Evolutionary conservation across 352 stramenopile species (phyloP), one percentile per base, ranked within the genome.

Genomic region (Globisporangium mamillatum): DNA sequence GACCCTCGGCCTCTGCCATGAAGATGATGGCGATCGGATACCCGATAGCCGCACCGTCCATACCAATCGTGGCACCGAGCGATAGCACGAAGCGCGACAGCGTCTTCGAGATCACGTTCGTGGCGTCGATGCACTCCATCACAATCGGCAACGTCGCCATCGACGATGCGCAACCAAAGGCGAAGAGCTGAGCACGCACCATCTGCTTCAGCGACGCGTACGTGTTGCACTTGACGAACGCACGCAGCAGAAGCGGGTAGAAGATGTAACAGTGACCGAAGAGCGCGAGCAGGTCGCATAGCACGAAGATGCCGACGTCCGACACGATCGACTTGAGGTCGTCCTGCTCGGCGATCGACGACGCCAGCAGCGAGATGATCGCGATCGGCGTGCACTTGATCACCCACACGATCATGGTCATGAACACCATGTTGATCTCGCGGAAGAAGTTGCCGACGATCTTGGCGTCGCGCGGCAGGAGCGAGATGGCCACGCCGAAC

Each of bases 151-250:
- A 71, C 25, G 25, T 29, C 25, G 25, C 25, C 25, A 29, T 29
- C 1, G 25, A 29, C 25, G 25, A 29, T 2, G 25, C 25, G 25
- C 25, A 29, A 29, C 82, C 81, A 63, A 91, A 82, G 16, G 88
- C 81, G 61, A 92, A 94, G 22, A 92, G 66, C 55, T 91, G 82
- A 0, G 86, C 86, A 0, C 82, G 86, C 3, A 92, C 53, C 52
- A 79, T 65, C 22, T 66, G 22, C 16, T 38, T 41, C 55, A 94
- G 64, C 66, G 83, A 90, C 59, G 71, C 75, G 16, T 60, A 82
- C 25, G 75, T 70, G 52, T 76, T 77, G 44, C 8, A 16, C n/a
- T 67, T 63, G 8, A 64, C 66, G 18, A 75, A 75, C 27, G 58
- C 38, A 10, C 58, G 64, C 34, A 74, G 58, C 2, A 79, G 27